phyloP scores from a whole-genome alignment of 805 yeast genomes.

The Cyberlindnera xishuangbannaensis region DNA sequence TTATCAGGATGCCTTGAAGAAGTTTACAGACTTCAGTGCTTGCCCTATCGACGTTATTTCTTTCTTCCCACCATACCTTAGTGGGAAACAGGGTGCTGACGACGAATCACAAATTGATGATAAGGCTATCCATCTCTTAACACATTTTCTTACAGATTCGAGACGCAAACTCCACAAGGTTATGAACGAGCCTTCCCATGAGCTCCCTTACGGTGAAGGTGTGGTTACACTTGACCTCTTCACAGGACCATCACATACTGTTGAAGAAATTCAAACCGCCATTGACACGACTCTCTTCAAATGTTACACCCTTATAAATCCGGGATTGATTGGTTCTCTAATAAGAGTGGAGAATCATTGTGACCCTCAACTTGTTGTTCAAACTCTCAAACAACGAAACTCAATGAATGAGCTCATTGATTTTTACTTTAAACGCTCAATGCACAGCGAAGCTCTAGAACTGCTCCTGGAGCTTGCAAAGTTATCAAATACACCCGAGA shows the following conservation, averaged over 20 bases:
- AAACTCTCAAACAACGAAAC: constrained; percentile 39
- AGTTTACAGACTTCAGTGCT: constrained; percentile 51
- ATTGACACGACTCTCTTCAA: constrained; percentile 78
- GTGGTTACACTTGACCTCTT: constrained; percentile 14
- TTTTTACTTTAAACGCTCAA: constrained; percentile 58
- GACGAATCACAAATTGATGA: constrained; percentile 3
- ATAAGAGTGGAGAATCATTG: constrained; percentile 73
- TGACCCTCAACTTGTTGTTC: constrained; percentile 55
- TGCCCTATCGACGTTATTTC: constrained; percentile 49
- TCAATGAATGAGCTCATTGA: constrained; percentile 68
- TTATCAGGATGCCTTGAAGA: constrained; percentile 32
- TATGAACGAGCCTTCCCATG: constrained; percentile 10
- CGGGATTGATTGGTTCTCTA: constrained; percentile 76
- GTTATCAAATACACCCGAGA: constrained; percentile 9
- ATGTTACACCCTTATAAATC: constrained; percentile 64
- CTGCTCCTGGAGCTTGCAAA: constrained; percentile 40
- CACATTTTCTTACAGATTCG: constrained; percentile 41
- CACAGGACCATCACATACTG: constrained; percentile 14
- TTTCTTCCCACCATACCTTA: constrained; percentile 36
- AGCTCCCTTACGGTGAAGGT: constrained; percentile 12
- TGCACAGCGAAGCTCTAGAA: constrained; percentile 63
- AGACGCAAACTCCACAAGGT: constrained; percentile 38
- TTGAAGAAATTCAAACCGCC: constrained; percentile 35
- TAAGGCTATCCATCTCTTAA: constrained; percentile 20
- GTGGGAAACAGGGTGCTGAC: constrained; percentile 12